Conservation (phyloP, 1,284 basidiomycete genomes). For the Schizopora paradoxa region DNA sequence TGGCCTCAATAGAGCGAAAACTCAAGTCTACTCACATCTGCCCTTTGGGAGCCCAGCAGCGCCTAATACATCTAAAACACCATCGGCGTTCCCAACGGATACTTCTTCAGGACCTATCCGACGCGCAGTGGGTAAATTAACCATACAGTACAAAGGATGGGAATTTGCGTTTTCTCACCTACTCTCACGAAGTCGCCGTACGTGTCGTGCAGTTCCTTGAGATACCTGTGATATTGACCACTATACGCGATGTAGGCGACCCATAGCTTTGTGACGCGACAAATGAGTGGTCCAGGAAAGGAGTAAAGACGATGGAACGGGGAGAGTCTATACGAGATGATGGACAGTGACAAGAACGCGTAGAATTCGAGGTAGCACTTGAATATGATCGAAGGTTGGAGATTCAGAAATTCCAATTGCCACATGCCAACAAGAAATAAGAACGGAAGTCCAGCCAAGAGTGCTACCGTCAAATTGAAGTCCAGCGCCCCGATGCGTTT, state of each 20-base stretch:
- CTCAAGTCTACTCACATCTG: no score
- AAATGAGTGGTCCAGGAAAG: constrained; percentile 22
- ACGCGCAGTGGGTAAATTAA: neutral
- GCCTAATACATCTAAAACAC: constrained; percentile 27
- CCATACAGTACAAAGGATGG: neutral
- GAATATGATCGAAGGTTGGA: no score
- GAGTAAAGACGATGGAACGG: constrained; percentile 24
- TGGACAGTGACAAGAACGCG: no score
- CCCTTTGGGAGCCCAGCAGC: constrained; percentile 29
- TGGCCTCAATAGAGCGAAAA: no score
- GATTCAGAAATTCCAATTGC: no score
- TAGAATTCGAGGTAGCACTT: no score
- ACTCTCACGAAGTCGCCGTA: constrained; percentile 21
- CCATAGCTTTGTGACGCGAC: constrained; percentile 21
- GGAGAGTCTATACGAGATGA: constrained; percentile 24
- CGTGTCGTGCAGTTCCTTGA: constrained; percentile 17
- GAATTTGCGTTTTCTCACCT: constrained; percentile 13
- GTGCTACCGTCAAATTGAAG: no score
- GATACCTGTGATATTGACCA: constrained; percentile 15
- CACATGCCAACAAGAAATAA: no score
- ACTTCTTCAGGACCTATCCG: constrained; percentile 32
- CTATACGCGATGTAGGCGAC: constrained; percentile 11
- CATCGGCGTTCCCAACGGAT: constrained; percentile 28
- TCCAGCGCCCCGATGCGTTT: no score
- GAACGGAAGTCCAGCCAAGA: no score